Evolutionary conservation across 805 yeast genomes (phyloP).

Genomic region (Wickerhamiella domercqiae): DNA sequence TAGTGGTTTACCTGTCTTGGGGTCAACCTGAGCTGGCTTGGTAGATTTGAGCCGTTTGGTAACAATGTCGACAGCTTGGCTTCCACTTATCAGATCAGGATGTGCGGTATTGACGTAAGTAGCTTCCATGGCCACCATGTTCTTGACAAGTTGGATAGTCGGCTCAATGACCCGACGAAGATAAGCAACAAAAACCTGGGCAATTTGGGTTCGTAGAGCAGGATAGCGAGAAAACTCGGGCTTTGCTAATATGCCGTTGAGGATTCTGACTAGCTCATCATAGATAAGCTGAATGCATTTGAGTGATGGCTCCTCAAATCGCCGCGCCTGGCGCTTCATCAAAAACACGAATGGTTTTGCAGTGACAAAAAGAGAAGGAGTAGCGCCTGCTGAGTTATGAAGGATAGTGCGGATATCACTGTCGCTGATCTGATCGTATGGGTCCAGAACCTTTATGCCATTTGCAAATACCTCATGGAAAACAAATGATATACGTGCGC

Average conservation of each 20-base stretch:
- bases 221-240: constrained; percentile 83
- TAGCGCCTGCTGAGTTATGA: constrained; percentile 91
- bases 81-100: constrained; percentile 87
- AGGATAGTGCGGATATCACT: constrained; percentile 91
- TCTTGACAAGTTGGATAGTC: constrained; percentile 71
- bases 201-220: constrained; percentile 73
- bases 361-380: constrained; percentile 92
- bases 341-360: constrained; percentile 93
- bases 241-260: constrained; percentile 69
- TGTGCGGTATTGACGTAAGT: constrained; percentile 95
- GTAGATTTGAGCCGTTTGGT: constrained; percentile 64
- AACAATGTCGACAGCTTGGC: constrained; percentile 87
- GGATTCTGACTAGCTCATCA: constrained; percentile 86
- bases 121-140: constrained; percentile 71
- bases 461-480: constrained; percentile 93
- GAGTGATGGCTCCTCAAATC: constrained; percentile 87
- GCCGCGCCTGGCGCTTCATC: constrained; percentile 77
- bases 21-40: constrained; percentile 61
- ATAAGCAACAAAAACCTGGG: constrained; percentile 64
- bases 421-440: constrained; percentile 90
- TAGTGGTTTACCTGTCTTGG: constrained; percentile 81
- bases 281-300: constrained; percentile 83
- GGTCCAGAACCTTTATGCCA: constrained; percentile 84
- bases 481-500: constrained; percentile 94
- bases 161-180: constrained; percentile 70